These are phyloP conservation scores for Metschnikowia baotianmanensis DNA, from an alignment of 805 yeast species.

Conservation along the genomic window DNA sequence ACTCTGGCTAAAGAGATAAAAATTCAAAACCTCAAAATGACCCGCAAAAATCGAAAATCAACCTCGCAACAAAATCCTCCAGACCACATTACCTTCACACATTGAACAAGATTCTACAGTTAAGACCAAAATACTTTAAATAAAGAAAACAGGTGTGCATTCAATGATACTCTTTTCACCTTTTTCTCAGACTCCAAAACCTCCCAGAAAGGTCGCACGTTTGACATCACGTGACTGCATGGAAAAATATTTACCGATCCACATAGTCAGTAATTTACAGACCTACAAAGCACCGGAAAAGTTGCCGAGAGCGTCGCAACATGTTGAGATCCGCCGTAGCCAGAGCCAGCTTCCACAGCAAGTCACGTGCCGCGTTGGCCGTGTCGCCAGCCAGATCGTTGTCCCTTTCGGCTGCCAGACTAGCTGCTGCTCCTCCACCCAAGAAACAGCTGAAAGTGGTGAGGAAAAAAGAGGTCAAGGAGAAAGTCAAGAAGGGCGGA, in stretches of 20 bases:
- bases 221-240: neutral
- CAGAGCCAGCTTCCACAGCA: constrained; percentile 8
- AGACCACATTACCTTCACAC: neutral
- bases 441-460: constrained; percentile 26
- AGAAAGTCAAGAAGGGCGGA: constrained; percentile 36
- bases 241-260: constrained; percentile 3
- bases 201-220: too few relatives aligned
- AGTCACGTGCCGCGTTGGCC: constrained; percentile 2
- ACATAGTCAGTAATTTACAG: too few relatives aligned
- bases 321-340: constrained; percentile 17
- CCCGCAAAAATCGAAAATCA: too few relatives aligned
- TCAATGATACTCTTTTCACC: too few relatives aligned
- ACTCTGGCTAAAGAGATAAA: too few relatives aligned
- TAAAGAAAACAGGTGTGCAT: neutral
- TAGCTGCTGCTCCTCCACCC: constrained; percentile 20
- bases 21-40: too few relatives aligned
- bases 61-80: neutral
- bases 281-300: neutral
- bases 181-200: too few relatives aligned
- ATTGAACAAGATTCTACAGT: neutral
- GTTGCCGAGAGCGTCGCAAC: neutral
- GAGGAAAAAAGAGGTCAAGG: constrained; percentile 20
- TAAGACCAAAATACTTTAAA: neutral
- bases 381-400: constrained; percentile 9
- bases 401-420: constrained; percentile 10